Evolutionary conservation across 306 rosid genomes (phyloP), one percentile per base, ranked within the genome.

Genomic region (Cucumis cinereus): DNA sequence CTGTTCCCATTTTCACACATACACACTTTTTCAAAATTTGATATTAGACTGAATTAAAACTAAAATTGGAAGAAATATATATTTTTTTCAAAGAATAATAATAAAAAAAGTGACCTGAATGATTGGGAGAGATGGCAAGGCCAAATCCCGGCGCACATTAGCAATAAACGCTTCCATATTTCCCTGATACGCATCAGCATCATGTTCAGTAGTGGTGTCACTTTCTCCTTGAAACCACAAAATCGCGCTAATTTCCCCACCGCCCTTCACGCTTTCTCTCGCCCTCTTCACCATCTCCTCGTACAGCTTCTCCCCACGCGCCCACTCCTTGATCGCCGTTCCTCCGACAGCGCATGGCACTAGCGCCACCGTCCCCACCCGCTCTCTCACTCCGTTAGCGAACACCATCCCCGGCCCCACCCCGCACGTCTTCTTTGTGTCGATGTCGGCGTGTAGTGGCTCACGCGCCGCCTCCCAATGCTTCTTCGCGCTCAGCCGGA

Each of bases 341-440:
- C 96, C 96, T 0, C 98, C 96, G 53, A 90, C 96, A 4, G 97
- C 97, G 58, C 96, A 91, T 1, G 98, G 98, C 45, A 91, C 97
- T 8, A 91, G 62, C 1, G 89, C 94, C 53, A 90, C 2, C 61
- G n/a, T 58, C 4, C 40, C 83, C 74, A 76, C 77, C 66, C 84
- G 77, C 77, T 20, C 83, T 67, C 86, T 79, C 66, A 87, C 82
- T 1, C 69, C 85, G 83, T 93, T 90, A 3, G 90, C 91, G 68
- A 91, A 88, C 11, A 79, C 38, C 96, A 93, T 89, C 53, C 91
- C 98, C 2, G 97, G 96, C n/a, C 93, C 96, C 15, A 93, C 75
- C 2, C 98, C 96, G 79, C 94, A 87, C 0, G 38, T 82, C 79
- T 91, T 91, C 20, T 11, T 72, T 67, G 72, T 1, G 80, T 91